These are phyloP conservation scores for Paspalum vaginatum DNA, from an alignment of 176 grass and related monocot species.

Conservation along the genomic window DNA sequence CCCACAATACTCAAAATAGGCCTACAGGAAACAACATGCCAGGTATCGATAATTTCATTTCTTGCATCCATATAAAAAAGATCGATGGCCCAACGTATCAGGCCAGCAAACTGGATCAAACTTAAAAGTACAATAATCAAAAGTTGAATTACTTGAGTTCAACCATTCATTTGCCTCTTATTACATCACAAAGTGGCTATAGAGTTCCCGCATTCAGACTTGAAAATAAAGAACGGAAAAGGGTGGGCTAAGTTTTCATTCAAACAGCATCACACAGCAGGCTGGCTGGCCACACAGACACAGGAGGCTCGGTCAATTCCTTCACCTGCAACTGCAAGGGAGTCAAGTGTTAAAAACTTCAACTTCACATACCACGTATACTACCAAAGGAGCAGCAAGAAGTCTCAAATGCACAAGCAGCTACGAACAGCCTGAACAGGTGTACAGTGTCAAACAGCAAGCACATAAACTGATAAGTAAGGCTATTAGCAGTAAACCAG, in stretches of 20 bases:
- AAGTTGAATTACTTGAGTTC: neutral
- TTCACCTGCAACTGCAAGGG: constrained; percentile 26
- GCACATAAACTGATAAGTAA: neutral
- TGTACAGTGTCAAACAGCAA: neutral
- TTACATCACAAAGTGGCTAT: constrained; percentile 31
- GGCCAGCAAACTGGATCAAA: neutral
- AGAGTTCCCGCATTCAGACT: neutral
- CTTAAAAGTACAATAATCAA: neutral
- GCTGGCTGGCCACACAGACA: neutral
- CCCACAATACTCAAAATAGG: too few relatives aligned
- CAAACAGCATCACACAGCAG: neutral
- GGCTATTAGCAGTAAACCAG: neutral
- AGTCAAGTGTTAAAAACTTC: neutral
- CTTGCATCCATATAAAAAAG: neutral
- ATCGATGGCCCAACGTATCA: neutral
- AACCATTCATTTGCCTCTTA: constrained; percentile 43
- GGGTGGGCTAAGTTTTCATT: constrained; percentile 3
- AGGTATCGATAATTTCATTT: neutral
- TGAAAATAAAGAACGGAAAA: neutral
- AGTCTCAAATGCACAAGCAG: neutral
- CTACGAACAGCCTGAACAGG: neutral
- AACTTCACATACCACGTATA: neutral
- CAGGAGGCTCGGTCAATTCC: neutral
- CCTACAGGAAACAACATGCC: neutral
- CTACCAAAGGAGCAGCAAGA: neutral